phyloP scores from a whole-genome alignment of 2,329 filamentous ascomycete species.

The Aureobasidium uvarum region DNA sequence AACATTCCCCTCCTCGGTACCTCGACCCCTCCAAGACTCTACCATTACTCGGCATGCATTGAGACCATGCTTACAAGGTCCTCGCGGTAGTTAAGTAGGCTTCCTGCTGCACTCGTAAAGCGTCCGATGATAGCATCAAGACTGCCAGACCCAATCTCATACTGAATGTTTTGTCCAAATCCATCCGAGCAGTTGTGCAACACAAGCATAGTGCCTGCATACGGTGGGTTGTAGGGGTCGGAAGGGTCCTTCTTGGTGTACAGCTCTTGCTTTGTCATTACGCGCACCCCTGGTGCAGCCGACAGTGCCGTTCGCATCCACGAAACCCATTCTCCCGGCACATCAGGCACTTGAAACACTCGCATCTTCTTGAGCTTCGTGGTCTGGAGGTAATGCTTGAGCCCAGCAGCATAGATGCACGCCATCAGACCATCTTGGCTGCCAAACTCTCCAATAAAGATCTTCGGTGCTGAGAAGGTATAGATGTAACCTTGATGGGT shows the following conservation, averaged over 20 bases:
- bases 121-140: constrained; percentile 19
- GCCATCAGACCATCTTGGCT: constrained; percentile 1
- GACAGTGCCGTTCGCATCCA: neutral
- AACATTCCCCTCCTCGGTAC: constrained; percentile 8
- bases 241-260: constrained; percentile 2
- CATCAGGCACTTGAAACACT: neutral
- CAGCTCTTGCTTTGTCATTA: neutral
- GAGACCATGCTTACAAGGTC: constrained; percentile 10
- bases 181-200: constrained; percentile 22
- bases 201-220: constrained; percentile 16
- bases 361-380: constrained; percentile 3
- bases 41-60: neutral
- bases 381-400: constrained; percentile 10
- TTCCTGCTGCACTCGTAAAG: constrained; percentile 22
- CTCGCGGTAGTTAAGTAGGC: constrained; percentile 12
- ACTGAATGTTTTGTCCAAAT: constrained; percentile 23
- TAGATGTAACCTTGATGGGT: constrained; percentile 11
- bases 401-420: constrained; percentile 19
- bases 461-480: constrained; percentile 15
- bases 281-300: neutral
- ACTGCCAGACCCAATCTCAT: neutral
- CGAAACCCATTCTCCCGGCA: constrained; percentile 1
- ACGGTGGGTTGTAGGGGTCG: neutral
- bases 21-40: neutral
- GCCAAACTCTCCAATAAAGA: constrained; percentile 3